Evolutionary conservation across 2,329 filamentous ascomycete genomes (phyloP), one percentile per base, ranked within the genome.

Genomic region (Botrytis paeoniae): DNA sequence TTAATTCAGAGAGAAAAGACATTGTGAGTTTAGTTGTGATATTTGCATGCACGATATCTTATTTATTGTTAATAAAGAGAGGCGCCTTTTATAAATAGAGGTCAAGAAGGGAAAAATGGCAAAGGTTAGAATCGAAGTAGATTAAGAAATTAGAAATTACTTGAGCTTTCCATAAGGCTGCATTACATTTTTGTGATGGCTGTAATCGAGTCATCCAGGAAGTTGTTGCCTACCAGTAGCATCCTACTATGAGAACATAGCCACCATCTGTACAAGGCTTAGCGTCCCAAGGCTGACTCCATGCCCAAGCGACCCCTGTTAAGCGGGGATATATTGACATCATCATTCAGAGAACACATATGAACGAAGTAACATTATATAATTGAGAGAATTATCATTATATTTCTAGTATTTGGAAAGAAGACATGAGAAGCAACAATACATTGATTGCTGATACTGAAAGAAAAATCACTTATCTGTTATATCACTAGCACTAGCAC

Each of bases 221-320:
- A 43, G 39, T 63, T 63, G 61, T 41, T 68, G 45, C 45, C 63
- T 29, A 39, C 25, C n/a, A 57, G 51, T 45, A 41, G 45, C 25
- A 39, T 35, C n/a, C 12, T 39, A 10, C 12, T 35, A 22, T 45
- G 39, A 29, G 29, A n/a, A 70, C 68, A 35, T 54, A 61, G 51
- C 51, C 51, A 45, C 37, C 29, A 37, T 61, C 37, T 61, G 20
- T 29, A 70, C 54, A 70, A 12, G 68, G 68, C 54, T 70, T 70
- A 70, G 54, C 39, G 68, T 41, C 29, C 37, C 35, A 70, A 45
- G 51, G 57, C 54, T 70, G 68, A 70, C 54, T 70, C 32, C 68
- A 65, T 45, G 37, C 22, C 64, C 64, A 12, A 66, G 35, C 35
- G 39, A 69, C 29, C 65, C 48, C 48, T 69, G 48, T 32, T 54